These are phyloP conservation scores for Globisporangium takayamanum DNA, from an alignment of 352 stramenopile species.

Conservation along the genomic window DNA sequence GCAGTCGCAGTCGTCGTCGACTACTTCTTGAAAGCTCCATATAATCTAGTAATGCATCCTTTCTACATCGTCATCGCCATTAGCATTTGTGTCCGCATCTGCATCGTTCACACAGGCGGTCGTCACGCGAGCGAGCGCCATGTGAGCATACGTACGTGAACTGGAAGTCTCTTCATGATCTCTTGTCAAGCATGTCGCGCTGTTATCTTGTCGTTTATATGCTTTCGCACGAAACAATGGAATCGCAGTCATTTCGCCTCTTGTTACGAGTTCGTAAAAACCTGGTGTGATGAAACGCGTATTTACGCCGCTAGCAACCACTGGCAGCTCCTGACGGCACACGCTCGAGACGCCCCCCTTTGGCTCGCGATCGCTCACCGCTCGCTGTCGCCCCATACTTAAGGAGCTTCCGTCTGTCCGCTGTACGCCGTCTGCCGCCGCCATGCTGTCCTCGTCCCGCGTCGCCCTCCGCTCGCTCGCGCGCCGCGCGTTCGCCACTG, in stretches of 20 bases:
- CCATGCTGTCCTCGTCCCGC: slow-evolving; percentile 49
- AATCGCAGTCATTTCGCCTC: too few relatives aligned
- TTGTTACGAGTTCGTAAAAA: too few relatives aligned
- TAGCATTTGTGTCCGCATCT: not conserved
- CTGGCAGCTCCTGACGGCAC: slow-evolving; percentile 13
- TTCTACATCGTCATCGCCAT: not conserved
- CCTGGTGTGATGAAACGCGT: not conserved
- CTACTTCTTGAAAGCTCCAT: not conserved
- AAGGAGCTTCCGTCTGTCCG: not conserved
- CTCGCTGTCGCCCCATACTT: not conserved
- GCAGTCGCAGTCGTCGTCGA: too few relatives aligned
- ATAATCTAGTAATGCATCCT: slow-evolving; percentile 1
- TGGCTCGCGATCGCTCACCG: not conserved
- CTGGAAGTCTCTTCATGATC: too few relatives aligned
- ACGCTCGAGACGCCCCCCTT: slow-evolving; percentile 4
- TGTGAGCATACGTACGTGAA: too few relatives aligned
- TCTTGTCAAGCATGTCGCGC: too few relatives aligned
- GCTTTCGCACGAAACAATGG: too few relatives aligned
- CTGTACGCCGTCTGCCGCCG: slow-evolving; percentile 1
- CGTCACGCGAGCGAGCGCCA: not conserved
- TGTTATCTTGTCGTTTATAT: too few relatives aligned
- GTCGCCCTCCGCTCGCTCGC: slow-evolving; percentile 48
- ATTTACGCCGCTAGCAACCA: slow-evolving; percentile 12
- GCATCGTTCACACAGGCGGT: not conserved
- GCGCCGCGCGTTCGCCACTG: slow-evolving; percentile 42